Base-by-base conservation (phyloP, 169 alveolate species). In the Neospora caninum region DNA sequence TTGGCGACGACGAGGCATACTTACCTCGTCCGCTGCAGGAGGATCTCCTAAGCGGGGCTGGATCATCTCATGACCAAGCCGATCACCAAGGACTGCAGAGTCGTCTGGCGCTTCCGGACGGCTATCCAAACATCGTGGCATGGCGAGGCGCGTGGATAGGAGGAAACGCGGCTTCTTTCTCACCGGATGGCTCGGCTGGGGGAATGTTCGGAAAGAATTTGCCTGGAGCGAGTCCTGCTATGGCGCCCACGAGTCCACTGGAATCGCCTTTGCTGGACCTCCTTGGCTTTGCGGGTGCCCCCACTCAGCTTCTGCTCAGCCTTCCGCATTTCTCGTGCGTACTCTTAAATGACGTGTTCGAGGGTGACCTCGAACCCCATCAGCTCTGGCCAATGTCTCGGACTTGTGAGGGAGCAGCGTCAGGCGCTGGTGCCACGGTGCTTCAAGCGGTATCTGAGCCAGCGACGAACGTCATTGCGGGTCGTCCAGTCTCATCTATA, bases 101-200 rank as follows among this genome's bases (percentile, higher is more conserved):
- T 64, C 73, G 31, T 16, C 86, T 78, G 9, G 86, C n/a, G 22
- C 45, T 16, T 20, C 86, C 86, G 27, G 49, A 78, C 4, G 86
- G 86, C 27, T 78, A 78, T n/a, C 86, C 86, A 13, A 78, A 78
- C n/a, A 78, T 78, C 45, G n/a, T 78, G 41, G 86, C 86, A 10
- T 78, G 86, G 86, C 39, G 31, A 0, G 86, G 86, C 2, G 1
- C 45, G 1, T 78, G 86, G 86, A 78, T 16, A 38, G 86, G 39
- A 78, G 86, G 45, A n/a, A n/a, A 64, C n/a, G 4, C n/a, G 73
- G 31, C 25, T 64, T 27, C n/a, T 13, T 22, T 22, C 7, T 64
- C 73, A 64, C 0, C 16, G 0, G 73, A 64, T 27, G 73, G 4
- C 34, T 64, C 73, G n/a, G 73, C n/a, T 27, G 20, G 73, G 16